These are phyloP conservation scores for Apiospora arundinis DNA, from an alignment of 2,329 filamentous ascomycete species.

Conservation along the genomic window DNA sequence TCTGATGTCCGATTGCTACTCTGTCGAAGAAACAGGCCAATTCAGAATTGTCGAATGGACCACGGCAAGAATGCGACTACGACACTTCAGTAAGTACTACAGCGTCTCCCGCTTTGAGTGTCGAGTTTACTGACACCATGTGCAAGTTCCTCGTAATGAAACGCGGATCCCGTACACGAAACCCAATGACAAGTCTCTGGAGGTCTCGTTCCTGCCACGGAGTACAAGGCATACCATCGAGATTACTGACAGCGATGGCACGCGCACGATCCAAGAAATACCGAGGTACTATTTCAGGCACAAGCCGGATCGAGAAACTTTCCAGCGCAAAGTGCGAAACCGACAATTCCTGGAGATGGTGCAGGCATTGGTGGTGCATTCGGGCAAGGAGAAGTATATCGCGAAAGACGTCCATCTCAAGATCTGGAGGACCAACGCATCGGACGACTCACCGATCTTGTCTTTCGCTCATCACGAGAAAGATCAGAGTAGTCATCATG, in stretches of 20 bases:
- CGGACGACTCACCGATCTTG: not conserved
- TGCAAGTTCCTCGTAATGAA: not conserved
- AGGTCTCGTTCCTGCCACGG: not conserved
- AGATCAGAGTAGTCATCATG: constrained; percentile 26
- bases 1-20: not conserved
- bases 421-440: not conserved
- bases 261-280: not conserved
- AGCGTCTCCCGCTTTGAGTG: not conserved
- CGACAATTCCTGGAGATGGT: constrained; percentile 13
- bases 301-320: constrained; percentile 14
- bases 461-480: constrained; percentile 31
- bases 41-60: not conserved
- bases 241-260: not conserved
- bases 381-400: not conserved
- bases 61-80: not conserved
- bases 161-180: constrained; percentile 10
- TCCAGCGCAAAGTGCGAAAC: constrained; percentile 3
- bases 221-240: constrained; percentile 4
- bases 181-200: not conserved
- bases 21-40: not conserved
- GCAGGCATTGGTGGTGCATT: not conserved
- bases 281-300: constrained; percentile 12
- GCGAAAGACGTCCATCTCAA: not conserved
- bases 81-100: constrained; percentile 1
- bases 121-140: not conserved